Evolutionary conservation across 306 rosid species (phyloP).

Genomic region (Delonix regia): DNA sequence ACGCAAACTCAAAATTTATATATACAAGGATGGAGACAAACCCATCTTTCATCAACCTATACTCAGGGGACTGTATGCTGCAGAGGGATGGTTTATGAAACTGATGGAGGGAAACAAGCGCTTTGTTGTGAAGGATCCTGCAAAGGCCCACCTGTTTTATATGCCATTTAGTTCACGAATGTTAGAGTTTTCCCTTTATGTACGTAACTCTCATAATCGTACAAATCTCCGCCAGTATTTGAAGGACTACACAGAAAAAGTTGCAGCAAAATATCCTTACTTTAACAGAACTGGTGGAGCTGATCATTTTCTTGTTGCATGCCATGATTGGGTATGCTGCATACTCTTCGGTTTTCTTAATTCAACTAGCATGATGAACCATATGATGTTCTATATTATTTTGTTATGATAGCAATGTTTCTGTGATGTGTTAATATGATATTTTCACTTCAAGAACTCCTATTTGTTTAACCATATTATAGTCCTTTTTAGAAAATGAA

Average conservation of each 20-base stretch:
- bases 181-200: conserved; percentile 74
- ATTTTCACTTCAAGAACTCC: conserved; percentile 12
- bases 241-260: conserved; percentile 71
- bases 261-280: conserved; percentile 76
- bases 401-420: conserved; percentile 20
- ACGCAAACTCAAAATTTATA: conserved; percentile 75
- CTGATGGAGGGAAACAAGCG: conserved; percentile 79
- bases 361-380: conserved; percentile 33
- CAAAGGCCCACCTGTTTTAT: conserved; percentile 88
- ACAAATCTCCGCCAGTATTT: conserved; percentile 79
- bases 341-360: conserved; percentile 19
- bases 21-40: conserved; percentile 81
- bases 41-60: conserved; percentile 94
- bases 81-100: conserved; percentile 99
- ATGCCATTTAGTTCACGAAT: conserved; percentile 90
- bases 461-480: conserved; percentile 2
- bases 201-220: conserved; percentile 87
- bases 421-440: conserved; percentile 19
- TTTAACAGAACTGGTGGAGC: conserved; percentile 91
- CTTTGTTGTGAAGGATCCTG: conserved; percentile 77
- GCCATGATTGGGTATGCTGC: conserved; percentile 91
- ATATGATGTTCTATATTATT: not conserved
- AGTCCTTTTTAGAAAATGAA: conserved; percentile 10
- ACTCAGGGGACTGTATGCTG: conserved; percentile 81
- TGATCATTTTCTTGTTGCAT: conserved; percentile 96